Percentiles rank a stretch among this genome's conserved stretches.
These are phyloP conservation scores for Morella rubra DNA, from an alignment of 306 rosid genomes.

Conservation along the genomic window DNA sequence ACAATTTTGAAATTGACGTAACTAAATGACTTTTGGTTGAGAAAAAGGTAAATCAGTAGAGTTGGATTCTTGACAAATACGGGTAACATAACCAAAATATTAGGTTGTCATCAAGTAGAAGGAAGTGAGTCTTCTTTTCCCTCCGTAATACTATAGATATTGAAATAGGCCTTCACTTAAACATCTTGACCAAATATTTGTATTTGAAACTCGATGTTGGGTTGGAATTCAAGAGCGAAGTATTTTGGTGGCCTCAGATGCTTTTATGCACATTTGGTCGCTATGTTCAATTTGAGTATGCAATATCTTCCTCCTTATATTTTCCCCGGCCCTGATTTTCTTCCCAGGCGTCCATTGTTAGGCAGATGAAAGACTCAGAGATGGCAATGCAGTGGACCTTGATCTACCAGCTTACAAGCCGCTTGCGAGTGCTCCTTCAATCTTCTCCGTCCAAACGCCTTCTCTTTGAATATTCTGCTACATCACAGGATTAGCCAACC, in stretches of 20 bases:
- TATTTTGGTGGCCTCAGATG: neutral
- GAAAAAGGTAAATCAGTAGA: neutral
- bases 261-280: neutral
- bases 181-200: neutral
- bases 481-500: constrained; percentile 56
- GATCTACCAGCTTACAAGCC: constrained; percentile 82
- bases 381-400: constrained; percentile 92
- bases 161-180: neutral
- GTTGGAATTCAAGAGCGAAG: neutral
- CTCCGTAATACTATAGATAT: neutral
- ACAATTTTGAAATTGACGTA: neutral
- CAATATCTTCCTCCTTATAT: too few relatives aligned
- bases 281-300: neutral
- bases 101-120: neutral
- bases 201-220: neutral
- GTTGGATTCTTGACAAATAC: neutral
- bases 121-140: neutral
- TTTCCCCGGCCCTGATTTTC: neutral
- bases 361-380: constrained; percentile 92
- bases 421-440: constrained; percentile 72
- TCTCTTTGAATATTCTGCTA: constrained; percentile 76
- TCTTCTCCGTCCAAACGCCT: constrained; percentile 68
- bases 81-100: neutral
- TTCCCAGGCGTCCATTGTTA: constrained; percentile 67
- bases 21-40: neutral